Evolutionary conservation across 176 grass and related monocot genomes (phyloP).

Genomic region (Triticum turgidum): DNA sequence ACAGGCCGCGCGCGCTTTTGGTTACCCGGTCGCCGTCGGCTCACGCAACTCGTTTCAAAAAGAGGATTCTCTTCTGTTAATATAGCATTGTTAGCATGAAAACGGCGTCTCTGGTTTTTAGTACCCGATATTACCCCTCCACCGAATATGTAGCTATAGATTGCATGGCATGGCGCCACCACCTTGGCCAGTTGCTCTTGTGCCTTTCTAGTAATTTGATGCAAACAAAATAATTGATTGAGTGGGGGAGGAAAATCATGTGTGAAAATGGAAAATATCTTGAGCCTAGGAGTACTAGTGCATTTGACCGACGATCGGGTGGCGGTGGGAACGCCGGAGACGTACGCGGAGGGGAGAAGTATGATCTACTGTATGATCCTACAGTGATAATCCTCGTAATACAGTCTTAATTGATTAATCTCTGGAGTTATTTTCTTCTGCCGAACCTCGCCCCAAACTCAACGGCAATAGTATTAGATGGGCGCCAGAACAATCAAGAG

Average conservation of each 20-base stretch:
- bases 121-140: not conserved
- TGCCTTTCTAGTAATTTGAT: too few species aligned
- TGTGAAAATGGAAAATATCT: not conserved
- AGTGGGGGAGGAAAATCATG: too few species aligned
- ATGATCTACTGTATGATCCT: not conserved
- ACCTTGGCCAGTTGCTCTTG: too few species aligned
- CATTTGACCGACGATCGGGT: not conserved
- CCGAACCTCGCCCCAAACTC: too few species aligned
- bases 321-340: not conserved
- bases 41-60: constrained; percentile 18
- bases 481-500: too few species aligned
- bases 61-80: not conserved
- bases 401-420: not conserved
- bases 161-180: too few species aligned
- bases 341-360: too few species aligned
- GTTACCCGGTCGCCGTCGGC: constrained; percentile 33
- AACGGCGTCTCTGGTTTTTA: not conserved
- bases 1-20: not conserved
- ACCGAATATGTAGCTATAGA: not conserved
- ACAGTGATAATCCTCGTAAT: not conserved
- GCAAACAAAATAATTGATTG: too few species aligned
- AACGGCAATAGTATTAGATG: too few species aligned
- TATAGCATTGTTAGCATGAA: not conserved
- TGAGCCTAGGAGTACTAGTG: not conserved
- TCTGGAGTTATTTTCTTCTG: not conserved